These are phyloP conservation scores for Chaetoceros muelleri DNA, from an alignment of 108 stramenopile genomes.

Conservation along the genomic window DNA sequence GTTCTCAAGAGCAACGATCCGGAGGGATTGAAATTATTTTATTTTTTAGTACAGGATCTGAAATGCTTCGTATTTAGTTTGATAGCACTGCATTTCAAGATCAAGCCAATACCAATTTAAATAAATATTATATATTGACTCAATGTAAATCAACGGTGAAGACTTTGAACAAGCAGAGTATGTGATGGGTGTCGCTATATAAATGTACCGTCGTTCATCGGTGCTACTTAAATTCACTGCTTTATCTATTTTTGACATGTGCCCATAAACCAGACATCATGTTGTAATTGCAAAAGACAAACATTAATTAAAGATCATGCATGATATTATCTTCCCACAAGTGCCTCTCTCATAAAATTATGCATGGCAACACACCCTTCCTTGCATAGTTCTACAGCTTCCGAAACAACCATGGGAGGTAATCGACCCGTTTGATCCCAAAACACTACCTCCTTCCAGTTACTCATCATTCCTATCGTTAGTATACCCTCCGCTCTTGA, in stretches of 20 bases:
- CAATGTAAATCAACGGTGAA: too few species aligned
- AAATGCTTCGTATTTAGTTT: slow-evolving; percentile 73
- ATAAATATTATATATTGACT: too few species aligned
- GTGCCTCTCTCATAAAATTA: slow-evolving; percentile 51
- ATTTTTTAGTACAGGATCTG: slow-evolving; percentile 82
- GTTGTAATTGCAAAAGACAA: too few species aligned
- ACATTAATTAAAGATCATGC: too few species aligned
- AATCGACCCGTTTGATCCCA: slow-evolving; percentile 66
- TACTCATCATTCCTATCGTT: slow-evolving; percentile 66
- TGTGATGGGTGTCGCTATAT: too few species aligned
- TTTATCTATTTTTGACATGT: too few species aligned
- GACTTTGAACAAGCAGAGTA: too few species aligned
- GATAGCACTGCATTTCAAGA: slow-evolving; percentile 82
- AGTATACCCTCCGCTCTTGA: slow-evolving; percentile 29
- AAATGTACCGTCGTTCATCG: too few species aligned
- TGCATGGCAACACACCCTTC: slow-evolving; percentile 70
- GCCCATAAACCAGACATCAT: too few species aligned
- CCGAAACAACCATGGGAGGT: slow-evolving; percentile 21
- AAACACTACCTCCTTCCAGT: slow-evolving; percentile 68
- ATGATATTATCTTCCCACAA: too few species aligned
- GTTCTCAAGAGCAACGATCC: slow-evolving; percentile 73
- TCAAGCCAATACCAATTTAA: slow-evolving; percentile 51
- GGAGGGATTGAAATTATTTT: slow-evolving; percentile 61
- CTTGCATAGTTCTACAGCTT: slow-evolving; percentile 65
- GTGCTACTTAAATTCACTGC: too few species aligned